phyloP scores from a whole-genome alignment of 305 asterid species.

The Solanum hybrid region DNA sequence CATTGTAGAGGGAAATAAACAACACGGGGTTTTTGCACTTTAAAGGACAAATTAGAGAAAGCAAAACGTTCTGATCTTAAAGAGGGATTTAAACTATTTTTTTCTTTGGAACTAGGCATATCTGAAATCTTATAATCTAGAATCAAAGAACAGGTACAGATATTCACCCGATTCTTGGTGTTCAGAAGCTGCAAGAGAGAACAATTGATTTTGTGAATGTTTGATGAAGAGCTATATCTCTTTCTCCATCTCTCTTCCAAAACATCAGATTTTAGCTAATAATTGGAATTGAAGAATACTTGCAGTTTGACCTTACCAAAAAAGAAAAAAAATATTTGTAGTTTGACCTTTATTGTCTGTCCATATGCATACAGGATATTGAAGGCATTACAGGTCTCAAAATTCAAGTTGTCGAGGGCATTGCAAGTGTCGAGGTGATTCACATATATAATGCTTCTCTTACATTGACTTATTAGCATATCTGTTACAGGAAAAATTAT shows the following conservation, averaged over 20 bases:
- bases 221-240: background rate
- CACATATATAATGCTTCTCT: background rate
- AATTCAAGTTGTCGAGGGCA: slow-evolving; percentile 61
- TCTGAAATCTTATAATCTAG: background rate
- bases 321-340: background rate
- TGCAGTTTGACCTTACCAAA: background rate
- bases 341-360: background rate
- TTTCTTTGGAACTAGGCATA: background rate
- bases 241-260: background rate
- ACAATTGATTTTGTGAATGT: background rate
- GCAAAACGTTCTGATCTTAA: background rate
- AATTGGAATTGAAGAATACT: background rate
- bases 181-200: background rate
- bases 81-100: background rate
- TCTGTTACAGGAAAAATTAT: background rate
- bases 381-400: slow-evolving; percentile 69
- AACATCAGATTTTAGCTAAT: background rate
- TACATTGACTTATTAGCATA: background rate
- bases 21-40: background rate
- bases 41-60: background rate
- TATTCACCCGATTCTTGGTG: background rate
- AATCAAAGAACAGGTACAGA: background rate
- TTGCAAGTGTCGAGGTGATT: slow-evolving; percentile 79
- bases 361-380: slow-evolving; percentile 31
- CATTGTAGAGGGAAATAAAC: background rate